Base-by-base conservation (phyloP, 176 grass and related monocot species). In the Cocos nucifera region DNA sequence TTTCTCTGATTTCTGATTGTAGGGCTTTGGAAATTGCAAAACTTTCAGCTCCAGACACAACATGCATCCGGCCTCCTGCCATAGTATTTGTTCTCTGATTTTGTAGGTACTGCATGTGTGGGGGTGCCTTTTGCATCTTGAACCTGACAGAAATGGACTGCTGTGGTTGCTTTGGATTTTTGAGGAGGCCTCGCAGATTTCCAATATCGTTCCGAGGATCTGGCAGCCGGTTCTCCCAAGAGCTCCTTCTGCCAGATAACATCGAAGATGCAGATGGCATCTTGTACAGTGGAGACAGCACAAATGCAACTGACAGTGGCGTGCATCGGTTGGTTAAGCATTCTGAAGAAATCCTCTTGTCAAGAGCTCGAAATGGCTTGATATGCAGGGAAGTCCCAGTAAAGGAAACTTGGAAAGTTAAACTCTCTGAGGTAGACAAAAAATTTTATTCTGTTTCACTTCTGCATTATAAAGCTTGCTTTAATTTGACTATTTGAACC, bases 131-230 rank as follows among this genome's bases (percentile, higher is more conserved):
- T 57, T 58, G 50, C 62, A 83, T 86, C 72, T 78, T 52, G 2
- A 79, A 84, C 32, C 63, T 86, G 3, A 61, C 70, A 1, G 71
- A 83, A 50, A 81, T 84, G 21, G 86, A 79, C 52, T 89, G 90
- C 56, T 95, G 90, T 17, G 76, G 77, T 54, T 95, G 90, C 55
- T 89, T 95, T 55, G 73, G 79, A 3, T 86, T 95, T 67, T 67
- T 89, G 35, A 78, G 79, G 55, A 89, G 87, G 27, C 59, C 79
- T 9, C 73, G 62, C 22, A 69, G 59, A 17, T 44, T 62, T 10
- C 49, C 58, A 50, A 35, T 50, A 7, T 74, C 29, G 0, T 54
- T 56, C n/a, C 67, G 4, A 8, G 19, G 69, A 5, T 29, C 67
- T 32, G 51, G 74, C 65, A 49, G 14, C 27, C 65, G 56, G 20